Evolutionary conservation across 2,329 filamentous ascomycete species (phyloP).

Genomic region (Lecanicillium sp.): DNA sequence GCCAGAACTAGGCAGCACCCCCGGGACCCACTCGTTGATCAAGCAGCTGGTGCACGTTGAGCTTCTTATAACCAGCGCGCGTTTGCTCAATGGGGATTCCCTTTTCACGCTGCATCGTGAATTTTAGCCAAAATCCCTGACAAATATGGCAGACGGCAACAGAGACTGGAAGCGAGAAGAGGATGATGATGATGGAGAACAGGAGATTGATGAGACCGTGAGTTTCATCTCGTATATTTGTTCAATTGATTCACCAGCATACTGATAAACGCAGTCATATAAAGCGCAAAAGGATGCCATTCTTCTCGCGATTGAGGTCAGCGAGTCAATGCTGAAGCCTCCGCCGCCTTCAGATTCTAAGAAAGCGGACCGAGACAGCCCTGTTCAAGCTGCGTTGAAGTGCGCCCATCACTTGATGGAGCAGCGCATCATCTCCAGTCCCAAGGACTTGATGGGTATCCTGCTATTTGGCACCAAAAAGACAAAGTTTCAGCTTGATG

Average conservation of each 20-base stretch:
- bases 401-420: constrained; percentile 95
- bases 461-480: constrained; percentile 84
- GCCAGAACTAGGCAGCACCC: constrained; percentile 12
- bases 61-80: neutral
- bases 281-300: constrained; percentile 95
- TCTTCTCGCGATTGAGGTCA: constrained; percentile 92
- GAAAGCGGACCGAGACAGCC: constrained; percentile 71
- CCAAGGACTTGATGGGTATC: constrained; percentile 95
- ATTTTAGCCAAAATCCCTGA: neutral
- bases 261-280: constrained; percentile 56
- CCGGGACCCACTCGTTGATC: constrained; percentile 1
- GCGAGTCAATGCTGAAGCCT: constrained; percentile 71
- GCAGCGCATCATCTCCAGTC: constrained; percentile 94
- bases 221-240: constrained; percentile 15
- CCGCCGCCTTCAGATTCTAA: constrained; percentile 62
- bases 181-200: constrained; percentile 63
- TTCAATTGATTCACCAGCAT: constrained; percentile 3
- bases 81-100: neutral
- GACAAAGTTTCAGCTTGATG: constrained; percentile 69
- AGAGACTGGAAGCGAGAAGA: constrained; percentile 45
- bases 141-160: constrained; percentile 27
- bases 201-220: constrained; percentile 57
- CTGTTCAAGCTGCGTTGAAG: constrained; percentile 79
- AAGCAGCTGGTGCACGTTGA: neutral
- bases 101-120: neutral